phyloP scores from a whole-genome alignment of 2,329 filamentous ascomycete genomes.

The Phaeosphaeriaceae sp. region DNA sequence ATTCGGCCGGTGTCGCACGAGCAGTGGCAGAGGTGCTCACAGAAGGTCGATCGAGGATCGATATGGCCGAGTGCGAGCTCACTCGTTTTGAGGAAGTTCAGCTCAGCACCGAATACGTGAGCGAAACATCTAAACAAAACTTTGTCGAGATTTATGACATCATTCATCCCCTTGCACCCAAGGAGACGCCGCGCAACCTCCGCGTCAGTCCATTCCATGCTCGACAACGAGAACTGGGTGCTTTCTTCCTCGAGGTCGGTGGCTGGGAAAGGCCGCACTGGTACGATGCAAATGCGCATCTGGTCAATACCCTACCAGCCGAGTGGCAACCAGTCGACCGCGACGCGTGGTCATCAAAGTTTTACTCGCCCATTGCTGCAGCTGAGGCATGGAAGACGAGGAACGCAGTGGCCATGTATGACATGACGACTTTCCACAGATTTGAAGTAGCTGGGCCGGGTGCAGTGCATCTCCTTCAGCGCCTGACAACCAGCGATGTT shows the following conservation, averaged over 20 bases:
- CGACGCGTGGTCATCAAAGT: conserved; percentile 66
- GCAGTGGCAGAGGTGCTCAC: conserved; percentile 68
- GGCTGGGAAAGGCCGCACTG: conserved; percentile 71
- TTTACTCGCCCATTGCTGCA: conserved; percentile 66
- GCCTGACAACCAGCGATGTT: conserved; percentile 61
- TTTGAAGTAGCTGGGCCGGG: conserved; percentile 67
- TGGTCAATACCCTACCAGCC: conserved; percentile 61
- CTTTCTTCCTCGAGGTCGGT: conserved; percentile 66
- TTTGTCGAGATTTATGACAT: conserved; percentile 73
- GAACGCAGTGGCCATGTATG: conserved; percentile 68
- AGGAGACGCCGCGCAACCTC: conserved; percentile 65
- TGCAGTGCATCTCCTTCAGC: conserved; percentile 62
- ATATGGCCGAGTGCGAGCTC: conserved; percentile 67
- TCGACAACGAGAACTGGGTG: conserved; percentile 63
- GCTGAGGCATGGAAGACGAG: conserved; percentile 72
- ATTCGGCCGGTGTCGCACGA: conserved; percentile 69
- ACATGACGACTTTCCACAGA: conserved; percentile 67
- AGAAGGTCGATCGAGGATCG: conserved; percentile 62
- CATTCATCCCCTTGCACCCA: conserved; percentile 67
- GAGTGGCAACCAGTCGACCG: conserved; percentile 64
- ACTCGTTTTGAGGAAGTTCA: conserved; percentile 70
- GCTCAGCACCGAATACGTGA: conserved; percentile 63
- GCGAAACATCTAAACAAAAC: conserved; percentile 67
- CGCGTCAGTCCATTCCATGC: conserved; percentile 66
- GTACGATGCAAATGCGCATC: conserved; percentile 64